Conservation (phyloP, 805 yeast species). For the Clavispora santaluciae region DNA sequence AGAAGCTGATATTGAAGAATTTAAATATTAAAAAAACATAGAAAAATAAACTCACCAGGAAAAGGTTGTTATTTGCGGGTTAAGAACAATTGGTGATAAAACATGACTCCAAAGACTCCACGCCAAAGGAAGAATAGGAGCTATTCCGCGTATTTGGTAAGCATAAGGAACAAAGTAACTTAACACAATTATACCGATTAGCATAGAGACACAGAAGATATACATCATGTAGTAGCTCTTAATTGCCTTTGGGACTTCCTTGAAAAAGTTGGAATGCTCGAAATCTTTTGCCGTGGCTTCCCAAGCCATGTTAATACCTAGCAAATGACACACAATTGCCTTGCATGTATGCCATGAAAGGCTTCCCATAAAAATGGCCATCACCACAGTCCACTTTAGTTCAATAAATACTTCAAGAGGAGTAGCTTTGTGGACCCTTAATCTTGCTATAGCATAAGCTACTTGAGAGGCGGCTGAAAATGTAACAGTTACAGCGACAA, state of each 20-base stretch:
- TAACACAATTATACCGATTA: not conserved
- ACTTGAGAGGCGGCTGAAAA: not conserved
- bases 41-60: not conserved
- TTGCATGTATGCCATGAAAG: not conserved
- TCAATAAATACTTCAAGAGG: not conserved
- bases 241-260: not conserved
- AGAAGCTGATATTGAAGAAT: too few relatives aligned
- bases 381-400: not conserved
- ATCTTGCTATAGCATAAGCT: not conserved
- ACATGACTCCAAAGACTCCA: not conserved
- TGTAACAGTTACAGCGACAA: not conserved
- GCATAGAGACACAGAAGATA: not conserved
- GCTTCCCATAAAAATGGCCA: constrained; percentile 1
- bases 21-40: not conserved
- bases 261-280: not conserved
- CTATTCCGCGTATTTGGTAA: not conserved
- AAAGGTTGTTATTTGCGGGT: not conserved
- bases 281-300: not conserved
- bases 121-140: not conserved
- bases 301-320: not conserved
- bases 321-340: not conserved
- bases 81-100: not conserved
- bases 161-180: not conserved
- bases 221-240: constrained; percentile 1
- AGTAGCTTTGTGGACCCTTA: not conserved